Conservation (phyloP, 441 rosid species). For the Bocquillonia castaneifolia region DNA sequence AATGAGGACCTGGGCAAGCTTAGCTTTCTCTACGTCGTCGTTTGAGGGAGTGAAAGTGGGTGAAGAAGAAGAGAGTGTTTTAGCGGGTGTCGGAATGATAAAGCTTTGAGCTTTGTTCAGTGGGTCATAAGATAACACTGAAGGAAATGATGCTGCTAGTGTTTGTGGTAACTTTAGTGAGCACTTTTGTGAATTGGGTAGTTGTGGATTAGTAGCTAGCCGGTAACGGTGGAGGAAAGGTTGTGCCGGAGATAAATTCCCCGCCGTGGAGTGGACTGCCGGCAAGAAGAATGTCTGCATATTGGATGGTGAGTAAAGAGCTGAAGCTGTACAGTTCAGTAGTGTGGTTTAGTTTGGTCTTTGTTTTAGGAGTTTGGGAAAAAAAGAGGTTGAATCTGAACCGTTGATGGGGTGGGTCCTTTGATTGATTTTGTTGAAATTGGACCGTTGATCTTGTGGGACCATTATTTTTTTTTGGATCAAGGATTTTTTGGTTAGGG, state of each 20-base stretch:
- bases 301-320: not conserved
- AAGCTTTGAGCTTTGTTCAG: conserved; percentile 34
- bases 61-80: conserved; percentile 30
- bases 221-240: conserved; percentile 7
- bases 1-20: conserved; percentile 93
- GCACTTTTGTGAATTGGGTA: conserved; percentile 16
- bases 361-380: not conserved
- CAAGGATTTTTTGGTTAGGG: too few species aligned
- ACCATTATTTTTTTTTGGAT: too few species aligned
- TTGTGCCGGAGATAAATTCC: conserved; percentile 11
- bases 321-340: not conserved
- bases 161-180: conserved; percentile 26
- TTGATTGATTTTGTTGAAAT: too few species aligned
- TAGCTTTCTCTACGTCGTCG: conserved; percentile 64
- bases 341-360: not conserved
- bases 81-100: conserved; percentile 25
- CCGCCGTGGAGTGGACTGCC: conserved; percentile 39
- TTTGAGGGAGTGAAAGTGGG: conserved; percentile 37
- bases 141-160: too few species aligned
- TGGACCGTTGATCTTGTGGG: too few species aligned
- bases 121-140: conserved; percentile 22
- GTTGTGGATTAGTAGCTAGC: not conserved
- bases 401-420: too few species aligned
- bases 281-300: conserved; percentile 66
- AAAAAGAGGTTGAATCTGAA: too few species aligned